Evolutionary conservation across 768 basidiomycete genomes (phyloP).

Genomic region (Suillus discolor): DNA sequence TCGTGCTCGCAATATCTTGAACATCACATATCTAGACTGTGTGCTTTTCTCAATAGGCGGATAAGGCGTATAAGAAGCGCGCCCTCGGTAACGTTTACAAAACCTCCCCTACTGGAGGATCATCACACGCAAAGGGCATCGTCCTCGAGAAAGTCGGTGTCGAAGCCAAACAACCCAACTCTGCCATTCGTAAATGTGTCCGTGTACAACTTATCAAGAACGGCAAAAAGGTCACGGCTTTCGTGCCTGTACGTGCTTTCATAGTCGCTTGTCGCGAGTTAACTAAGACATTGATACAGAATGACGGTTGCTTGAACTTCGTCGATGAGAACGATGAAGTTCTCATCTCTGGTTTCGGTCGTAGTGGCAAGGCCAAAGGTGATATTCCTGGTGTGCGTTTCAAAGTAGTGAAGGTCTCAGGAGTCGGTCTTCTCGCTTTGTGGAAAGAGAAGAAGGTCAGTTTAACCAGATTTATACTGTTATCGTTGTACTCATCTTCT

Average conservation of each 20-base stretch:
- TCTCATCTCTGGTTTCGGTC: slow-evolving; percentile 99
- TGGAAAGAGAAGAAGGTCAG: slow-evolving; percentile 99
- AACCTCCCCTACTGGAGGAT: slow-evolving; percentile 98
- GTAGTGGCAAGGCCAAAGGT: slow-evolving; percentile 99
- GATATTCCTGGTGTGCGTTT: slow-evolving; percentile 99
- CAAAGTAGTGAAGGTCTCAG: slow-evolving; percentile 99
- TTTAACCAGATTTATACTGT: slow-evolving; percentile 11
- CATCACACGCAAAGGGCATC: slow-evolving; percentile 99
- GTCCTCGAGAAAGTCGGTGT: slow-evolving; percentile 99
- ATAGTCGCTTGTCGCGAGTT: background rate
- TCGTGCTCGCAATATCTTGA: slow-evolving; percentile 31
- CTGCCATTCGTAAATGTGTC: slow-evolving; percentile 99
- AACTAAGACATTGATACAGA: slow-evolving; percentile 45
- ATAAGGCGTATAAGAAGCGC: slow-evolving; percentile 99
- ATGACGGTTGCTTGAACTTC: slow-evolving; percentile 97
- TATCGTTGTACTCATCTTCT: slow-evolving; percentile 9
- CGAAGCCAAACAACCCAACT: slow-evolving; percentile 99
- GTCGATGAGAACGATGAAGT: slow-evolving; percentile 99
- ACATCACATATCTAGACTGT: slow-evolving; percentile 17
- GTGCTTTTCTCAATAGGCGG: slow-evolving; percentile 60
- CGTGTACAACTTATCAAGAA: slow-evolving; percentile 99
- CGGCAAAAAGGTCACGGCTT: slow-evolving; percentile 99
- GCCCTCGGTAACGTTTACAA: slow-evolving; percentile 99
- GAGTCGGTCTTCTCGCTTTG: slow-evolving; percentile 95
- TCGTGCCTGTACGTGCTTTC: slow-evolving; percentile 81